These are phyloP conservation scores for Jackrogersella minutella DNA, from an alignment of 495 filamentous ascomycete species.

Conservation along the genomic window DNA sequence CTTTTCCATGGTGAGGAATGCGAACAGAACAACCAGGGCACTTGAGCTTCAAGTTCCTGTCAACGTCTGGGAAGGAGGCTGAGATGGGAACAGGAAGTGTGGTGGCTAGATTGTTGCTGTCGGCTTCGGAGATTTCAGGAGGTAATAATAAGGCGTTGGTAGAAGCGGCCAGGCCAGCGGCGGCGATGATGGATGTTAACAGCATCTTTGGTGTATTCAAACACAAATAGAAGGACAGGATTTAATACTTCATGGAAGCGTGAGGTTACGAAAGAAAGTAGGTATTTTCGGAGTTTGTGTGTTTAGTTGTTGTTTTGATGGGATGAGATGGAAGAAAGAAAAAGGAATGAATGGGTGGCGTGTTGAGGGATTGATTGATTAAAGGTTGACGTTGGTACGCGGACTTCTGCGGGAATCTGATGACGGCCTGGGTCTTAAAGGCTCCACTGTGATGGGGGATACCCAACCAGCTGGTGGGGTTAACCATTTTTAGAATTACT, in stretches of 20 bases:
- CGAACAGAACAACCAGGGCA: constrained; percentile 54
- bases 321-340: constrained; percentile 24
- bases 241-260: constrained; percentile 40
- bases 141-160: constrained; percentile 46
- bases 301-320: constrained; percentile 35
- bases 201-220: constrained; percentile 36
- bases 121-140: constrained; percentile 34
- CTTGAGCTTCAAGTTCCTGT: constrained; percentile 47
- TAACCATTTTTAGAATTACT: no score
- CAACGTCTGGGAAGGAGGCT: constrained; percentile 21
- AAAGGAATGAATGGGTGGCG: constrained; percentile 28
- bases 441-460: background rate
- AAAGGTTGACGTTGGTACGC: constrained; percentile 16
- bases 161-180: constrained; percentile 45
- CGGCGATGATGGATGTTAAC: constrained; percentile 41
- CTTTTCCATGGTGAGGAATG: constrained; percentile 37
- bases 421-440: background rate
- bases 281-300: constrained; percentile 2
- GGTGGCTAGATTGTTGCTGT: constrained; percentile 35
- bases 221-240: constrained; percentile 18
- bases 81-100: constrained; percentile 43
- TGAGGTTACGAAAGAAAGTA: constrained; percentile 19
- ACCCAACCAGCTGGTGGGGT: constrained; percentile 4
- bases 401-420: constrained; percentile 1
- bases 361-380: constrained; percentile 29